Percentiles rank a stretch among this genome's conserved stretches.
These are phyloP conservation scores for Chlamydomonas applanata DNA, from an alignment of 139 green algal species.

Conservation along the genomic window DNA sequence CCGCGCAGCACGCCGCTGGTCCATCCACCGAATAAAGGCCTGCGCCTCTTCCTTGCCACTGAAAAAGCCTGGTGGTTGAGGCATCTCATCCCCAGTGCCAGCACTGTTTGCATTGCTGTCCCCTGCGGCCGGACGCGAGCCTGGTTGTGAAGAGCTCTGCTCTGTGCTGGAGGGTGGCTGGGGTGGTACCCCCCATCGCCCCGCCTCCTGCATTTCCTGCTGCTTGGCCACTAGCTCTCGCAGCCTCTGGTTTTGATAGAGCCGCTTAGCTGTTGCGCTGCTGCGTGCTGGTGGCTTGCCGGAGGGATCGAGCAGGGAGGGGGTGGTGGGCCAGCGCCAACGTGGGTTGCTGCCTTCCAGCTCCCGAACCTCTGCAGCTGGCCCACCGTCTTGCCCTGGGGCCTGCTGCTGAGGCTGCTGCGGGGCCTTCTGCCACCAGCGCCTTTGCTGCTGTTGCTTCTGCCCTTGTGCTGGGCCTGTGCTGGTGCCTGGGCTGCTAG, in stretches of 20 bases:
- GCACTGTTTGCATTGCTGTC: too few relatives aligned
- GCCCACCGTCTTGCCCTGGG: background rate
- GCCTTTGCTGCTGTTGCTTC: background rate
- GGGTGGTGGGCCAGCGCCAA: background rate
- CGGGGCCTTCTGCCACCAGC: background rate
- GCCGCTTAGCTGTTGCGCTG: background rate
- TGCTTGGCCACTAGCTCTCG: slow-evolving; percentile 1
- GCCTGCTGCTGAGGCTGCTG: background rate
- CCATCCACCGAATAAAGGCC: background rate
- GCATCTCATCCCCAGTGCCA: background rate
- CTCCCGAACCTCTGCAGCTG: background rate
- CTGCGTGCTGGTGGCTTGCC: background rate
- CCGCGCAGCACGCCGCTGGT: background rate
- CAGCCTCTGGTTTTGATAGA: slow-evolving; percentile 11
- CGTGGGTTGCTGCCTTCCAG: slow-evolving; percentile 2
- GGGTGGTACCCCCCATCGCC: background rate
- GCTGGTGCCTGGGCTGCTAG: too few relatives aligned
- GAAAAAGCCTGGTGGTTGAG: slow-evolving; percentile 1
- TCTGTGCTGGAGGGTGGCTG: too few relatives aligned
- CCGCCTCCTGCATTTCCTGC: background rate
- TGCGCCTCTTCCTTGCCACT: background rate
- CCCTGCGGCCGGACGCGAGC: too few relatives aligned
- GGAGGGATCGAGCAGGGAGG: background rate
- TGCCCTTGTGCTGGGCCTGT: background rate
- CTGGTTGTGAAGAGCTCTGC: too few relatives aligned